These are phyloP conservation scores for Stygiomarasmius scandens DNA, from an alignment of 1,284 basidiomycete genomes.

Conservation along the genomic window DNA sequence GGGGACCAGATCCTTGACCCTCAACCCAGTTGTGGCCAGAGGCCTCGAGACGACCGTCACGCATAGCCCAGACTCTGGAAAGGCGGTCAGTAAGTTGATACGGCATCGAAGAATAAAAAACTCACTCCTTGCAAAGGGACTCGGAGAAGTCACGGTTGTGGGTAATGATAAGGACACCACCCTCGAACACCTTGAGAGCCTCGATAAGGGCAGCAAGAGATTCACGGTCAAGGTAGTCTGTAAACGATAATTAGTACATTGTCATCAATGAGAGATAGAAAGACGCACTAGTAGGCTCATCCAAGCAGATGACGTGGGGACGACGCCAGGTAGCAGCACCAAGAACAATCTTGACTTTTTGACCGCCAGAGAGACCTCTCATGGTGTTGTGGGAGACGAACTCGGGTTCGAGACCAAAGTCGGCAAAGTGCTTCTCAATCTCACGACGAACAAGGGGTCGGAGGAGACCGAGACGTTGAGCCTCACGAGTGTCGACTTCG, in stretches of 20 bases:
- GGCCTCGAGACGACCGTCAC: constrained; percentile 88
- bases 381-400: constrained; percentile 97
- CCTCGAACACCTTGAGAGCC: constrained; percentile 94
- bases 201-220: constrained; percentile 96
- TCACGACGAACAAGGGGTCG: constrained; percentile 96
- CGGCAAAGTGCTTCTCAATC: constrained; percentile 97
- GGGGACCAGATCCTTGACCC: constrained; percentile 89
- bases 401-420: constrained; percentile 95
- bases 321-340: constrained; percentile 98
- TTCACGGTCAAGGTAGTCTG: constrained; percentile 96
- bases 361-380: constrained; percentile 97
- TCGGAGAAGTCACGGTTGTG: constrained; percentile 99
- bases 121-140: constrained; percentile 81
- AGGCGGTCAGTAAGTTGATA: background rate
- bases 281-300: constrained; percentile 89
- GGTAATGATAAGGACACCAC: constrained; percentile 95
- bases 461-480: constrained; percentile 93
- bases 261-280: constrained; percentile 1
- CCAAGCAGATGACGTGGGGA: constrained; percentile 96
- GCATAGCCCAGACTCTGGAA: constrained; percentile 88
- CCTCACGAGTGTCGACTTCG: constrained; percentile 96
- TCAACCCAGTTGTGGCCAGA: constrained; percentile 99
- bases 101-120: constrained; percentile 31
- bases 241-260: constrained; percentile 4
- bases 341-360: constrained; percentile 99